Percentiles rank a stretch among this genome's conserved stretches.
Evolutionary conservation across 257 asterid genomes (phyloP).

Genomic region (Nicotiana paniculata): DNA sequence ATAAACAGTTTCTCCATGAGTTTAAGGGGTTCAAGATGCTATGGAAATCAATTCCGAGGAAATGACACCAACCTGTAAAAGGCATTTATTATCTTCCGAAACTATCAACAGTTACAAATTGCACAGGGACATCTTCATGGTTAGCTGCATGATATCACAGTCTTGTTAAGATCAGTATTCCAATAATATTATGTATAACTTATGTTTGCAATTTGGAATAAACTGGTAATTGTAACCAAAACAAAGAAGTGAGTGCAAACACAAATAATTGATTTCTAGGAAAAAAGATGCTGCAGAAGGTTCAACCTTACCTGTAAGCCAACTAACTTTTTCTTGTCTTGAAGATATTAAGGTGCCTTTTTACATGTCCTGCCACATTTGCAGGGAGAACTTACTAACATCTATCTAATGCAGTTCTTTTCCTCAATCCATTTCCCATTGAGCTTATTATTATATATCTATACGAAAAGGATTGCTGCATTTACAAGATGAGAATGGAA

Average conservation of each 20-base stretch:
- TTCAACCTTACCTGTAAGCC: background rate
- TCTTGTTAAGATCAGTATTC: no score
- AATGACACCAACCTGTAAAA: background rate
- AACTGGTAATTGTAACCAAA: background rate
- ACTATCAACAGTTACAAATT: background rate
- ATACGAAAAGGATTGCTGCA: background rate
- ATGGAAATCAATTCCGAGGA: background rate
- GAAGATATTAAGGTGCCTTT: background rate
- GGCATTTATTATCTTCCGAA: background rate
- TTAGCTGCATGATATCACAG: no score
- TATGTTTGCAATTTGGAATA: background rate
- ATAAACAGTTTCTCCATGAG: background rate
- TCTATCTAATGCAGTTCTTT: background rate
- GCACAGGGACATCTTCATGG: background rate
- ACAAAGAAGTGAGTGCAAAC: background rate
- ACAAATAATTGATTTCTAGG: background rate
- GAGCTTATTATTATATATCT: background rate
- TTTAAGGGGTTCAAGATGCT: background rate
- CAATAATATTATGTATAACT: background rate
- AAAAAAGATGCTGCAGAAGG: background rate
- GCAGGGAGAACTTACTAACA: background rate
- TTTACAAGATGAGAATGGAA: background rate
- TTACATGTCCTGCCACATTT: background rate
- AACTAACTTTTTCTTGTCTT: background rate
- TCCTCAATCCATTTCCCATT: background rate